Evolutionary conservation across 2,329 filamentous ascomycete genomes (phyloP).

Genomic region (Aspergillus transmontanensis): DNA sequence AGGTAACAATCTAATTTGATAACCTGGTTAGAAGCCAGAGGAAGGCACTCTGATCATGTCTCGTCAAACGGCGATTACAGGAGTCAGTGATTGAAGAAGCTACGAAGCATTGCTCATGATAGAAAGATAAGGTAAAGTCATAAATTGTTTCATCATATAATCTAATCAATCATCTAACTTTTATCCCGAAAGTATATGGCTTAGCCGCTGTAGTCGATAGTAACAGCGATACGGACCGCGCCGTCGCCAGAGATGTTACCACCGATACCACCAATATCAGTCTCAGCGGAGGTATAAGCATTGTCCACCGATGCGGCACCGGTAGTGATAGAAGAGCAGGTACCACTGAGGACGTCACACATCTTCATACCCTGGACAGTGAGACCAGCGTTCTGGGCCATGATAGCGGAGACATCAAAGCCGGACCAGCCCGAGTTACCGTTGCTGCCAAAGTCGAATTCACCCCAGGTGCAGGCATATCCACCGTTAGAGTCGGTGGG

Average conservation of each 20-base stretch:
- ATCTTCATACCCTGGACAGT: conserved; percentile 41
- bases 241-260: conserved; percentile 32
- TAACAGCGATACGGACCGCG: conserved; percentile 30
- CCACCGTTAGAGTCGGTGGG: conserved; percentile 30
- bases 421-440: conserved; percentile 36
- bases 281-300: conserved; percentile 34
- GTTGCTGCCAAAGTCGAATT: conserved; percentile 36
- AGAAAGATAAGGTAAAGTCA: neutral
- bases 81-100: too few species aligned
- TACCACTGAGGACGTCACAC: conserved; percentile 27
- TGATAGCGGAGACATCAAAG: conserved; percentile 39
- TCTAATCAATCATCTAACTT: neutral
- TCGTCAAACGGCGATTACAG: too few species aligned
- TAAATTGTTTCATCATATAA: neutral
- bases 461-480: conserved; percentile 38
- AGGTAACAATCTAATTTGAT: neutral
- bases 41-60: neutral
- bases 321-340: conserved; percentile 35
- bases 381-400: conserved; percentile 33
- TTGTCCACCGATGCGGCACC: conserved; percentile 29
- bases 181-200: conserved; percentile 5
- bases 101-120: too few species aligned
- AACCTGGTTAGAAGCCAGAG: too few species aligned
- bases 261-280: conserved; percentile 36
- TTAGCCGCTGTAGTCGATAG: conserved; percentile 33